Conservation (phyloP, 176 grass and related monocot species). For the Pontederia crassipes region DNA sequence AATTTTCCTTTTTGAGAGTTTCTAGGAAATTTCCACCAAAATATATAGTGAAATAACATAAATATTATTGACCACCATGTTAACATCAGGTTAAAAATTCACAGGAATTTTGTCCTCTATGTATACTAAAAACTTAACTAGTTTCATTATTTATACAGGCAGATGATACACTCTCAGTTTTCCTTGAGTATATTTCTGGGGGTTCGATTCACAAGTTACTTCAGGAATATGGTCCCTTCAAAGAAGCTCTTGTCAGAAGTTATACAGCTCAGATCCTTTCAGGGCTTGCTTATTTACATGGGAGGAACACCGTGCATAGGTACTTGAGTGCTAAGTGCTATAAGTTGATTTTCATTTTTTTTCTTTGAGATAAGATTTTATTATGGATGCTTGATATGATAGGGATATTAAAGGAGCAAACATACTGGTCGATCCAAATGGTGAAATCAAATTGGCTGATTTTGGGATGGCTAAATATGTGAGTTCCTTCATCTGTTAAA, state of each 20-base stretch:
- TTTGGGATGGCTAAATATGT: constrained; percentile 99
- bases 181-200: constrained; percentile 80
- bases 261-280: constrained; percentile 90
- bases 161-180: constrained; percentile 79
- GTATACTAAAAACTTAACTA: constrained; percentile 12
- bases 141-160: constrained; percentile 35
- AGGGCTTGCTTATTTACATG: constrained; percentile 84
- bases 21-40: too few species aligned
- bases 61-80: not conserved
- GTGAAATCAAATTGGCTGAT: constrained; percentile 96
- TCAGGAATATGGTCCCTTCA: constrained; percentile 88
- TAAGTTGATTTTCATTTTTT: constrained; percentile 7
- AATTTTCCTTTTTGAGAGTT: too few species aligned
- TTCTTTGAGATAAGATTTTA: not conserved
- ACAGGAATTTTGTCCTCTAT: not conserved
- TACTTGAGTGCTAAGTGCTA: constrained; percentile 19
- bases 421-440: constrained; percentile 91
- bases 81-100: not conserved
- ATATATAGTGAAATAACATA: too few species aligned
- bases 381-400: constrained; percentile 22
- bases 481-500: constrained; percentile 24
- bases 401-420: constrained; percentile 99
- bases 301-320: constrained; percentile 83
- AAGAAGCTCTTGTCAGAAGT: constrained; percentile 66
- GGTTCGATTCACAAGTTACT: constrained; percentile 92